Conservation (phyloP, 176 grass and related monocot species). For the Avena eriantha region DNA sequence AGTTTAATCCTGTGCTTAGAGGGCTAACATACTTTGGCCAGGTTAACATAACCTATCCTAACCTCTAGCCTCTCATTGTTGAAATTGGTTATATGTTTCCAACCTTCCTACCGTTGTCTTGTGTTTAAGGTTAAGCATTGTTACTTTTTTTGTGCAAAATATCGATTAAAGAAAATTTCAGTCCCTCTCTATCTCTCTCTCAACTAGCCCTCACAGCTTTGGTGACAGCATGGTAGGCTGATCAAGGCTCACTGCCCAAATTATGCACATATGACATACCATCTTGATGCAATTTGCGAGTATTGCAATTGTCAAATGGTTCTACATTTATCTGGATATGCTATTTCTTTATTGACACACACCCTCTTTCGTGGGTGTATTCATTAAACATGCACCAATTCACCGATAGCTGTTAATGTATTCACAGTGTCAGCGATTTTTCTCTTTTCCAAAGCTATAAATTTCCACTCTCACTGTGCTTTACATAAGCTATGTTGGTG, state of each 20-base stretch:
- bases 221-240: background rate
- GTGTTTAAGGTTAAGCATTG: background rate
- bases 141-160: background rate
- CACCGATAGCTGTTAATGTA: background rate
- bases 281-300: background rate
- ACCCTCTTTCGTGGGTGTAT: background rate
- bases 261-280: constrained; percentile 3
- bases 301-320: background rate
- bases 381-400: background rate
- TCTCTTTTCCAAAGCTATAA: constrained; percentile 6
- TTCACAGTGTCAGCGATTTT: background rate
- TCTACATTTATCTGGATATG: constrained; percentile 20
- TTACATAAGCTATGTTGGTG: constrained; percentile 10
- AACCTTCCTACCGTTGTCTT: background rate
- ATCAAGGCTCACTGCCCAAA: background rate
- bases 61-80: background rate
- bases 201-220: constrained; percentile 11
- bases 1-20: background rate
- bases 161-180: background rate
- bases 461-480: constrained; percentile 8
- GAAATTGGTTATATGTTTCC: constrained; percentile 1
- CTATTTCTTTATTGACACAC: background rate
- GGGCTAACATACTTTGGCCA: background rate
- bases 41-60: background rate
- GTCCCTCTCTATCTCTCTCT: background rate